Percentiles rank a stretch among this genome's conserved stretches.
Evolutionary conservation across 352 stramenopile genomes (phyloP).

Genomic region (Paralagenidium karlingii): DNA sequence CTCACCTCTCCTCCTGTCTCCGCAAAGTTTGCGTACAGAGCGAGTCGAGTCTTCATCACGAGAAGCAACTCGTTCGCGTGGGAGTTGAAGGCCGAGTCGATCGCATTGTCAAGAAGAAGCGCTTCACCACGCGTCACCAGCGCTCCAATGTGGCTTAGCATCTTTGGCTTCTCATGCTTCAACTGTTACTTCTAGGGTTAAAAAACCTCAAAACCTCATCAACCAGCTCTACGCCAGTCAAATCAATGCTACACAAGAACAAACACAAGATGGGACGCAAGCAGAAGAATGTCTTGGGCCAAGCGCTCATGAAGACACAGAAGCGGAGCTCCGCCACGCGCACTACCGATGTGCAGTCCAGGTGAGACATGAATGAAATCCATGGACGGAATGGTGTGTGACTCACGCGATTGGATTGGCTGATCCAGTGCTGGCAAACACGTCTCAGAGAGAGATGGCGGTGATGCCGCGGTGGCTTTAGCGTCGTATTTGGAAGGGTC

Average conservation of each 20-base stretch:
- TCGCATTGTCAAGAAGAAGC: slow-evolving; percentile 18
- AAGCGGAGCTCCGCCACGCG: slow-evolving; percentile 57
- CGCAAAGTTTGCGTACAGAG: slow-evolving; percentile 26
- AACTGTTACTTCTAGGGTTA: slow-evolving; percentile 1
- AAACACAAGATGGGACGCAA: too few species aligned
- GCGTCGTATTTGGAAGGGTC: slow-evolving; percentile 79
- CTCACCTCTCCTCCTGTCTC: slow-evolving; percentile 26
- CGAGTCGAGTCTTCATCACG: slow-evolving; percentile 15
- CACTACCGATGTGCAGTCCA: slow-evolving; percentile 65
- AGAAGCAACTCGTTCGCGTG: slow-evolving; percentile 21
- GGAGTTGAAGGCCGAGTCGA: slow-evolving; percentile 26
- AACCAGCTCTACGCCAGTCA: too few species aligned
- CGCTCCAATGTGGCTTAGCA: too few species aligned
- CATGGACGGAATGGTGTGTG: not conserved
- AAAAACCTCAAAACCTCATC: not conserved
- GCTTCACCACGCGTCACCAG: slow-evolving; percentile 32
- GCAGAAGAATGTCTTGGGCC: slow-evolving; percentile 58
- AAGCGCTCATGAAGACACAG: slow-evolving; percentile 61
- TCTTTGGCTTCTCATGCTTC: not conserved
- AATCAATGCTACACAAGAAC: too few species aligned
- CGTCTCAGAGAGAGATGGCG: slow-evolving; percentile 69
- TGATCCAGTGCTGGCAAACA: slow-evolving; percentile 54
- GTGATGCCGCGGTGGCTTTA: slow-evolving; percentile 65
- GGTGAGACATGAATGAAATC: slow-evolving; percentile 11
- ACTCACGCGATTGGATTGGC: not conserved